Conservation (phyloP, 306 rosid genomes). For the Vigna nakashimae region DNA sequence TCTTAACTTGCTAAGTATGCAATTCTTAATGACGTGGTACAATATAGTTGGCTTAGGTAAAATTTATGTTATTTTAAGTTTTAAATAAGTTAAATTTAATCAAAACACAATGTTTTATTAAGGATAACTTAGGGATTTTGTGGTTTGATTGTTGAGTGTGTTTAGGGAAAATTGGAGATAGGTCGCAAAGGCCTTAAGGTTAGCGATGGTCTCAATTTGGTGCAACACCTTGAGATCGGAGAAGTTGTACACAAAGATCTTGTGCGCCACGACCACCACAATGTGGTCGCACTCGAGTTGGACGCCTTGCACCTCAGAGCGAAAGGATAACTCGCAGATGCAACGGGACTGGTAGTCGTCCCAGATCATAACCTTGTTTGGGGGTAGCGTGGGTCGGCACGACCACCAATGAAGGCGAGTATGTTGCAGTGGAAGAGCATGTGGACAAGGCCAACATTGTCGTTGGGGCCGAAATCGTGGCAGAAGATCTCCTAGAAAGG, state of each 20-base stretch:
- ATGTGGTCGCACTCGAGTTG: conserved; percentile 69
- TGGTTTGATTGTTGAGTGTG: too few relatives aligned
- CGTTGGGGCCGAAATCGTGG: conserved; percentile 60
- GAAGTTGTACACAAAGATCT: conserved; percentile 69
- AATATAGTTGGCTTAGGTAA: too few relatives aligned
- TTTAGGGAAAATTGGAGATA: conserved; percentile 44
- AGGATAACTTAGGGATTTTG: too few relatives aligned
- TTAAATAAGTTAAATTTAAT: too few relatives aligned
- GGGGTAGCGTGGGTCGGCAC: conserved; percentile 61
- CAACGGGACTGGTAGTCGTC: conserved; percentile 70
- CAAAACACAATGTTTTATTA: too few relatives aligned
- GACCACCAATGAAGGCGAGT: conserved; percentile 76
- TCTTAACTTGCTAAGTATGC: too few relatives aligned
- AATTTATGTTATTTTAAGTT: too few relatives aligned
- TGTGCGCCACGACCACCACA: conserved; percentile 66
- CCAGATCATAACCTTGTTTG: conserved; percentile 85
- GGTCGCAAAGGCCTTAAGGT: conserved; percentile 81
- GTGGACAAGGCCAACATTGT: conserved; percentile 63
- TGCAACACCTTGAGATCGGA: conserved; percentile 65
- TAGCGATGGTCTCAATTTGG: conserved; percentile 71
- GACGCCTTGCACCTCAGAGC: conserved; percentile 72
- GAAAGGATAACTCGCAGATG: conserved; percentile 73
- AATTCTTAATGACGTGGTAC: too few relatives aligned
- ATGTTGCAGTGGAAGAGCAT: conserved; percentile 75
- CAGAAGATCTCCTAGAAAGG: conserved; percentile 74